phyloP scores from a whole-genome alignment of 2,329 filamentous ascomycete species.

The Aureobasidium zeae region DNA sequence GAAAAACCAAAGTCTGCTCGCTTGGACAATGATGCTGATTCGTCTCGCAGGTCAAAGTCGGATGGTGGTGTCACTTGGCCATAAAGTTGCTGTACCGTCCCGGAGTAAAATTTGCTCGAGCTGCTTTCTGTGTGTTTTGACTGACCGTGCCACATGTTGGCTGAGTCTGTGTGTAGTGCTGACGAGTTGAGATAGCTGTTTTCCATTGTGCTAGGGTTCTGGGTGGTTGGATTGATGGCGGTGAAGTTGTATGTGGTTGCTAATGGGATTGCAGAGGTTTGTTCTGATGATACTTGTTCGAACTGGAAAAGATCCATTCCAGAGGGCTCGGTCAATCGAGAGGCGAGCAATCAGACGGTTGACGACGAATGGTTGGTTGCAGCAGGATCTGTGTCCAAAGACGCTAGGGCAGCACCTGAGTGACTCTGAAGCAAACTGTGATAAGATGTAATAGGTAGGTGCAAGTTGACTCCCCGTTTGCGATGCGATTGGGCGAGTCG shows the following conservation, averaged over 20 bases:
- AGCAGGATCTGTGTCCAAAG: too few relatives aligned
- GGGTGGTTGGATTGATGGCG: constrained; percentile 1
- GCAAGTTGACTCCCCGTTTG: too few relatives aligned
- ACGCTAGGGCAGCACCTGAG: too few relatives aligned
- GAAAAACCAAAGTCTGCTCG: background rate
- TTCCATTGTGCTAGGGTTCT: background rate
- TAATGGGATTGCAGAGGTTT: background rate
- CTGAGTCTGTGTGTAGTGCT: background rate
- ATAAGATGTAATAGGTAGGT: background rate
- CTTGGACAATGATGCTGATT: background rate
- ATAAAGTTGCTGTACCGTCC: constrained; percentile 19
- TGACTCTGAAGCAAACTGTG: too few relatives aligned
- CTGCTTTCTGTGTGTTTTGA: background rate
- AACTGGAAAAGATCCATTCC: constrained; percentile 9
- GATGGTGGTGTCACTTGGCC: constrained; percentile 34
- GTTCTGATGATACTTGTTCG: background rate
- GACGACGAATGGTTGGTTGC: too few relatives aligned
- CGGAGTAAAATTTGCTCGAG: too few relatives aligned
- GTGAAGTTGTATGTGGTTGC: constrained; percentile 5
- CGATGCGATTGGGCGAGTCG: background rate
- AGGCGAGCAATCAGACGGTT: background rate
- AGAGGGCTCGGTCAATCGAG: background rate
- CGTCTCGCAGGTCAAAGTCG: constrained; percentile 18
- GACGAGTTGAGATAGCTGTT: background rate
- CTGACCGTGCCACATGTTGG: background rate